phyloP scores from a whole-genome alignment of 257 asterid genomes.

The Ehretia macrophylla region DNA sequence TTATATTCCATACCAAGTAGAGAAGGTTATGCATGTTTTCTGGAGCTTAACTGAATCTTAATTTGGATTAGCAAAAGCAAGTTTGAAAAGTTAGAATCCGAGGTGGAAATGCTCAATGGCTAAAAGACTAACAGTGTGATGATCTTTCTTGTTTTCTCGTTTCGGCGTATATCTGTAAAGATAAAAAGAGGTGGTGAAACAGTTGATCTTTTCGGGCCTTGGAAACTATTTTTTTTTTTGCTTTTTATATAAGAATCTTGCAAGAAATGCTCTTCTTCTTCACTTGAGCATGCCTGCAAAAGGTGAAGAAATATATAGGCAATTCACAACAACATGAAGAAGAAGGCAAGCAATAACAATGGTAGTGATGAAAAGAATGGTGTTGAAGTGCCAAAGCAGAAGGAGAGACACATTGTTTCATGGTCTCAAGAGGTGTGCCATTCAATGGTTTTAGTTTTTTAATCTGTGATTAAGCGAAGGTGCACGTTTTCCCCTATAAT shows the following conservation, averaged over 20 bases:
- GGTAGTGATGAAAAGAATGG: no score
- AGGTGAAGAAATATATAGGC: conserved; percentile 35
- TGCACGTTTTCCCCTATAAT: conserved; percentile 6
- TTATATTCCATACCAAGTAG: no score
- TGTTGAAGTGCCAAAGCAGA: conserved; percentile 63
- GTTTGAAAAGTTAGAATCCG: conserved; percentile 52
- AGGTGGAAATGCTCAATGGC: conserved; percentile 40
- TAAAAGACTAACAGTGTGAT: conserved; percentile 31
- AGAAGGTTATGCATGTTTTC: conserved; percentile 2
- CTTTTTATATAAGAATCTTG: conserved; percentile 36
- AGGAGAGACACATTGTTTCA: conserved; percentile 92
- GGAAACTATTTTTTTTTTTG: conserved; percentile 8
- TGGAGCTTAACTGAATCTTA: conserved; percentile 8
- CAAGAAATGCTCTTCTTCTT: conserved; percentile 21
- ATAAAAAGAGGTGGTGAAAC: conserved; percentile 39
- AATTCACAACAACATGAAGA: conserved; percentile 71
- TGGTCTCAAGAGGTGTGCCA: conserved; percentile 91
- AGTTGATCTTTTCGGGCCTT: conserved; percentile 27
- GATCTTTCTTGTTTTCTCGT: conserved; percentile 41
- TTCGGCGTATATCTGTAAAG: conserved; percentile 42
- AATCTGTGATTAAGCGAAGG: neutral
- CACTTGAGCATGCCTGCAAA: conserved; percentile 76
- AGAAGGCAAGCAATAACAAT: conserved; percentile 25
- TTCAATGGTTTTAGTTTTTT: neutral
- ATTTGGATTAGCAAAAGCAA: conserved; percentile 21